Percentiles rank a stretch among this genome's conserved stretches.
Conservation (phyloP, 805 yeast species). For the Cyberlindnera galapagoensis region DNA sequence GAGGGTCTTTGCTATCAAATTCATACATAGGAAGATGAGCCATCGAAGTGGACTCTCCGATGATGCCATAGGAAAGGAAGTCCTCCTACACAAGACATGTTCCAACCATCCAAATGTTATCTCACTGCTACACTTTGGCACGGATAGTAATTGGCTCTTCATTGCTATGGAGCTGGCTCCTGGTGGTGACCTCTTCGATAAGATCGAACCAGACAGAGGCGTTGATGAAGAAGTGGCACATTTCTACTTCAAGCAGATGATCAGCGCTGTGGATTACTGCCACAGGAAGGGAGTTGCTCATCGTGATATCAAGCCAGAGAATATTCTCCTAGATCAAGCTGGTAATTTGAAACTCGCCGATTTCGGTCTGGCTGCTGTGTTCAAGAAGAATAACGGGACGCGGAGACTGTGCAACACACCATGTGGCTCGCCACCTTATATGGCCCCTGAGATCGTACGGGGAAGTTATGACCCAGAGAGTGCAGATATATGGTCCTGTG, state of each 20-base stretch:
- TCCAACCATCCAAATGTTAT: conserved; percentile 56
- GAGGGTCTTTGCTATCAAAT: conserved; percentile 50
- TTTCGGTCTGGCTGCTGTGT: conserved; percentile 68
- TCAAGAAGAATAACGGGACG: conserved; percentile 40
- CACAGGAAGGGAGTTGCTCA: conserved; percentile 64
- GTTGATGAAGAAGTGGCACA: conserved; percentile 61
- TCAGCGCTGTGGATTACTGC: conserved; percentile 51
- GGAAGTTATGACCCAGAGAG: conserved; percentile 49
- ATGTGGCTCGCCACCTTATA: conserved; percentile 72
- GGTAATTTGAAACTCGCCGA: conserved; percentile 74
- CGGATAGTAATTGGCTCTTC: conserved; percentile 53
- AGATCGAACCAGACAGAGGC: conserved; percentile 71
- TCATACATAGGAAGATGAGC: conserved; percentile 39
- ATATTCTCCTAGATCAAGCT: conserved; percentile 50
- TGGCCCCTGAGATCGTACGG: conserved; percentile 65
- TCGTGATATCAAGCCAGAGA: conserved; percentile 65
- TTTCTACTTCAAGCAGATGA: conserved; percentile 60
- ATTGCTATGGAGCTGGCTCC: conserved; percentile 61
- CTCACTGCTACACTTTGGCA: conserved; percentile 45
- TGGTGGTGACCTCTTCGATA: conserved; percentile 75
- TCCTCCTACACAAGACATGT: conserved; percentile 52
- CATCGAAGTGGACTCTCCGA: conserved; percentile 30
- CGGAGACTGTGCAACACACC: conserved; percentile 42
- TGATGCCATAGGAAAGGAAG: conserved; percentile 44
- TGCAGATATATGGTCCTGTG: conserved; percentile 68